Conservation (phyloP, 352 stramenopile genomes). For the Phytophthora lateralis region DNA sequence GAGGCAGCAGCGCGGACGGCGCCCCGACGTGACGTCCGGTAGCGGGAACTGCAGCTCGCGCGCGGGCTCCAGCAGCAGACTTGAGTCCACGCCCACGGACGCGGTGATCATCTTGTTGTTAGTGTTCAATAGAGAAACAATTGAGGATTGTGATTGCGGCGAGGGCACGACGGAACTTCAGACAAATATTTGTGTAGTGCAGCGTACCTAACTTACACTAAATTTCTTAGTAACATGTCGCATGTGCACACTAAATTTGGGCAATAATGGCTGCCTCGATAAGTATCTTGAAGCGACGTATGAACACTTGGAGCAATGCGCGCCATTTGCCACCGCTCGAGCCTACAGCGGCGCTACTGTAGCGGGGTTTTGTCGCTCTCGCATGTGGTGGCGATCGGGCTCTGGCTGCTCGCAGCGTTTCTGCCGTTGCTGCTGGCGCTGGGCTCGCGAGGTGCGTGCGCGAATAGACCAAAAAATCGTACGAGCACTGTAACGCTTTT, state of each 20-base stretch:
- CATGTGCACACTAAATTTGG: conserved; percentile 10
- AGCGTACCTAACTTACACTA: no score
- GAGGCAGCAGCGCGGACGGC: conserved; percentile 34
- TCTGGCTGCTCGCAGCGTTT: conserved; percentile 47
- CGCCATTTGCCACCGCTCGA: conserved; percentile 50
- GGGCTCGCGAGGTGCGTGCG: conserved; percentile 47
- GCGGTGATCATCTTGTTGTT: conserved; percentile 63
- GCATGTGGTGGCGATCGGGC: conserved; percentile 46
- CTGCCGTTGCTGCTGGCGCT: conserved; percentile 68
- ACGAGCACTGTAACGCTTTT: conserved; percentile 5
- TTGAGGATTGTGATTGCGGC: conserved; percentile 16
- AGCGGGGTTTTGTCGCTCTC: conserved; percentile 54
- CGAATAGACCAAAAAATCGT: conserved; percentile 9
- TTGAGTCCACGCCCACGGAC: conserved; percentile 73
- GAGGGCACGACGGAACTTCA: not conserved
- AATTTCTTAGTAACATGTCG: not conserved
- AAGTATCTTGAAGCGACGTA: conserved; percentile 21
- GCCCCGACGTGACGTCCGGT: conserved; percentile 9
- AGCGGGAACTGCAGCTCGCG: conserved; percentile 56
- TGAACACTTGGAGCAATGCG: conserved; percentile 39
- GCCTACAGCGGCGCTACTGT: conserved; percentile 67
- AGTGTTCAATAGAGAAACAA: not conserved
- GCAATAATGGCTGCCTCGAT: not conserved
- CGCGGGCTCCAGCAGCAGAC: conserved; percentile 72
- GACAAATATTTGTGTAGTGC: no score